Evolutionary conservation across 2,329 filamentous ascomycete genomes (phyloP).

Genomic region (Botryotinia calthae): DNA sequence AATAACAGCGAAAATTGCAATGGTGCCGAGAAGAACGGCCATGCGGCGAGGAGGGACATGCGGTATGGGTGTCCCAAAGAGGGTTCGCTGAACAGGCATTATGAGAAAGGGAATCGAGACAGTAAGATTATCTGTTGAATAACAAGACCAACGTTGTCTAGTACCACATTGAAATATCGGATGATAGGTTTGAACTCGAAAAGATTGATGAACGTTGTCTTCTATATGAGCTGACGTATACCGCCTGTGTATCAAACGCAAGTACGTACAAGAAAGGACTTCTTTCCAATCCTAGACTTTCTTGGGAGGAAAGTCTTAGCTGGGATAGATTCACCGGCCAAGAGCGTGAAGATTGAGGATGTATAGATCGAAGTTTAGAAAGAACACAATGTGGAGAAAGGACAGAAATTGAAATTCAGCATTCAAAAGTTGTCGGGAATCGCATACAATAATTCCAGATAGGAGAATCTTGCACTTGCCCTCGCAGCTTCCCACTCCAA

Average conservation of each 20-base stretch:
- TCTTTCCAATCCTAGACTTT: not conserved
- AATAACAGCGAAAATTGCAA: slow-evolving; percentile 54
- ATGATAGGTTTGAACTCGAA: not conserved
- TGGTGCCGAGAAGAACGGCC: slow-evolving; percentile 49
- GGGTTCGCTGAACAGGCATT: slow-evolving; percentile 49
- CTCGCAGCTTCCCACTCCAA: not conserved
- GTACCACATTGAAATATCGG: not conserved
- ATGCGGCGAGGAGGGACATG: slow-evolving; percentile 53
- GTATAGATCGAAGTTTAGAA: not conserved
- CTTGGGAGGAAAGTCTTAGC: not conserved
- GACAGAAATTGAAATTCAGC: not conserved
- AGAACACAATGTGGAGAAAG: not conserved
- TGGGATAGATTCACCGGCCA: not conserved
- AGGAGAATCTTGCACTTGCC: not conserved
- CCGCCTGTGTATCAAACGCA: not conserved
- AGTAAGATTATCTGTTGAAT: not conserved
- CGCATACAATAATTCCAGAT: not conserved
- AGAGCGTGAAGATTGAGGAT: not conserved
- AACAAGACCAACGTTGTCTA: not conserved
- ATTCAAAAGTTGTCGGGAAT: not conserved
- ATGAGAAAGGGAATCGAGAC: slow-evolving; percentile 18
- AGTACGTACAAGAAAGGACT: not conserved
- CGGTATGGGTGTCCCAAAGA: slow-evolving; percentile 51
- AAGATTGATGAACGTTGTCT: not conserved
- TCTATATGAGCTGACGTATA: slow-evolving; percentile 11